Conservation (phyloP, 176 grass and related monocot genomes). For the Oryza nivara region DNA sequence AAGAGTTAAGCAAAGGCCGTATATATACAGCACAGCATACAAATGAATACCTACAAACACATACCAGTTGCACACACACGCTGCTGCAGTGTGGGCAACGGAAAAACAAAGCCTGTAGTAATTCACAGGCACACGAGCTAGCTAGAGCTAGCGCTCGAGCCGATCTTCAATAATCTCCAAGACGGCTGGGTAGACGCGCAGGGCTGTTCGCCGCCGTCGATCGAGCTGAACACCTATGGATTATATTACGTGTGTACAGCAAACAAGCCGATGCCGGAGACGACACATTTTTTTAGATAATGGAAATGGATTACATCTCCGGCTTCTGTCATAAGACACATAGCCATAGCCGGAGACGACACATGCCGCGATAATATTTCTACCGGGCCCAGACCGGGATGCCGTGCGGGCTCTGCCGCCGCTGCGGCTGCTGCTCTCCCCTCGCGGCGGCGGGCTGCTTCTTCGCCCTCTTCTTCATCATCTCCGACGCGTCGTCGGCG, state of each 20-base stretch:
- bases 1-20: background rate
- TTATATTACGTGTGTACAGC: too few relatives aligned
- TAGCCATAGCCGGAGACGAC: too few relatives aligned
- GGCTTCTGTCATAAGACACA: too few relatives aligned
- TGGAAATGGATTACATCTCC: too few relatives aligned
- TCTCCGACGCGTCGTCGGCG: constrained; percentile 64
- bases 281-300: too few relatives aligned
- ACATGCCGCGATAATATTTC: background rate
- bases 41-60: background rate
- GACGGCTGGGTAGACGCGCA: background rate
- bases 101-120: background rate
- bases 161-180: too few relatives aligned
- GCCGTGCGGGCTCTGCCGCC: constrained; percentile 39
- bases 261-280: too few relatives aligned
- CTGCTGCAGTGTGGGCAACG: too few relatives aligned
- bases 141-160: too few relatives aligned
- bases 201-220: background rate
- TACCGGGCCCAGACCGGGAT: constrained; percentile 66
- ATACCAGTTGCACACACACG: background rate
- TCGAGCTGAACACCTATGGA: background rate
- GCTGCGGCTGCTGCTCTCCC: constrained; percentile 24
- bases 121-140: background rate
- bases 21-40: too few relatives aligned
- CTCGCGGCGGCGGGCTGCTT: constrained; percentile 13
- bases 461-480: constrained; percentile 44